A percentile compares a stretch with the other conserved stretches of the same genome.
phyloP scores from a whole-genome alignment of 78 protist species.

The Dictyostelium firmibasis region DNA sequence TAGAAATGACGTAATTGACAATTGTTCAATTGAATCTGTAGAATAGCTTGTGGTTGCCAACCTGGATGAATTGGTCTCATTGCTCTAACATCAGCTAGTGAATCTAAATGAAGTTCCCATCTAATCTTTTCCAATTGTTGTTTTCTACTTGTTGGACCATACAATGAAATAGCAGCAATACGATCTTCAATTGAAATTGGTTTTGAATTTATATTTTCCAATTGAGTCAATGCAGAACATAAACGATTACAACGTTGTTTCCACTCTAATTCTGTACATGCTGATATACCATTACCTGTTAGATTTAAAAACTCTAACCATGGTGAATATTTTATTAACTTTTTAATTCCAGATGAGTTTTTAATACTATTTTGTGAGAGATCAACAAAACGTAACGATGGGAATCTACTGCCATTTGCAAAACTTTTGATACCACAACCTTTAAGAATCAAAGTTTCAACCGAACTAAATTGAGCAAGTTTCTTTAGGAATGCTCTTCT shows the following conservation, averaged over 20 bases:
- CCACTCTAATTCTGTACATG: background rate
- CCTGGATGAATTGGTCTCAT: conserved; percentile 24
- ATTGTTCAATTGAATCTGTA: background rate
- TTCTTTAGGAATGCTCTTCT: conserved; percentile 32
- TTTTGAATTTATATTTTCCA: conserved; percentile 17
- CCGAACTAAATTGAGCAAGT: background rate
- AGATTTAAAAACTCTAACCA: conserved; percentile 48
- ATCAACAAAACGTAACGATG: conserved; percentile 43
- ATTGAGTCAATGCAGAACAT: background rate
- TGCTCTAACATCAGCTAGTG: conserved; percentile 15
- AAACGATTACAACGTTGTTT: background rate
- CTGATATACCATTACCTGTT: conserved; percentile 3
- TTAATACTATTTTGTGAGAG: conserved; percentile 40
- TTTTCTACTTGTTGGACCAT: background rate
- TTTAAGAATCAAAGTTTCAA: conserved; percentile 52
- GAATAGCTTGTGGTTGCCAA: conserved; percentile 51
- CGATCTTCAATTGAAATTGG: conserved; percentile 4
- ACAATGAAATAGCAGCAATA: background rate
- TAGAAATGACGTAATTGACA: conserved; percentile 24
- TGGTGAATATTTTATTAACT: conserved; percentile 17
- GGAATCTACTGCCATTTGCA: conserved; percentile 20
- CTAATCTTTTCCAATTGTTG: conserved; percentile 13
- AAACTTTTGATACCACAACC: conserved; percentile 10
- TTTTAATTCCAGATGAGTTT: background rate
- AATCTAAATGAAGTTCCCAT: conserved; percentile 47